These are phyloP conservation scores for Phaeosphaeriaceae sp. DNA, from an alignment of 2,329 filamentous ascomycete species.

Conservation along the genomic window DNA sequence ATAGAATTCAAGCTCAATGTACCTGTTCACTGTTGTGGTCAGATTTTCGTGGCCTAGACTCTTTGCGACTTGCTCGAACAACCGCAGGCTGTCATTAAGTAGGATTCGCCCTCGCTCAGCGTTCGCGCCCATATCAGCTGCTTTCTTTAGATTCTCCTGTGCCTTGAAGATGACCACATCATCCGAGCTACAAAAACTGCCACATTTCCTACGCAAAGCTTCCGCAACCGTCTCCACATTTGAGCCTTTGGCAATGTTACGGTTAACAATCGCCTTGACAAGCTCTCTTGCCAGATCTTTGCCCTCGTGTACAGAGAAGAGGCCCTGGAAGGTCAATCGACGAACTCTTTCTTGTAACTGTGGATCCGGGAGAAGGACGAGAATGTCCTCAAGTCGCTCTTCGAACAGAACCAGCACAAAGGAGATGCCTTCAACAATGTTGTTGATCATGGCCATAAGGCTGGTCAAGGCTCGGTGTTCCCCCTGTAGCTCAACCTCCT, in stretches of 20 bases:
- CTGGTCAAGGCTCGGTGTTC: constrained; percentile 93
- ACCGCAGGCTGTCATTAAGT: constrained; percentile 83
- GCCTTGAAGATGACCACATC: constrained; percentile 99
- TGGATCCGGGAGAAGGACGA: constrained; percentile 72
- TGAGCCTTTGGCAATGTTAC: constrained; percentile 94
- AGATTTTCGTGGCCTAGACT: constrained; percentile 83
- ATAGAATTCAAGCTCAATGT: constrained; percentile 83
- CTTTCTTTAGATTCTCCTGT: constrained; percentile 90
- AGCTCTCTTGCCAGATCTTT: constrained; percentile 91
- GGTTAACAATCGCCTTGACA: constrained; percentile 97
- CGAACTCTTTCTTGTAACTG: constrained; percentile 71
- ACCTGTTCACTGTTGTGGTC: constrained; percentile 77
- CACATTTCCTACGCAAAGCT: constrained; percentile 87
- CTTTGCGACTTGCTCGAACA: constrained; percentile 88
- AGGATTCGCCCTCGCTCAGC: constrained; percentile 78
- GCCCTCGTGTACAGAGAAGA: constrained; percentile 80
- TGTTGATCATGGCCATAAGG: constrained; percentile 81
- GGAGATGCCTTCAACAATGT: constrained; percentile 94
- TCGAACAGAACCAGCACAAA: constrained; percentile 96
- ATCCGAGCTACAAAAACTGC: constrained; percentile 96
- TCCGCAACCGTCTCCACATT: constrained; percentile 98
- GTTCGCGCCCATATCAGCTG: constrained; percentile 77
- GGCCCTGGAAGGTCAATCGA: constrained; percentile 82
- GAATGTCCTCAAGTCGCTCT: constrained; percentile 88
- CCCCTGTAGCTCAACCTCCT: constrained; percentile 89